Percentiles rank a stretch among this genome's conserved stretches.
Evolutionary conservation across 495 filamentous ascomycete species (phyloP).

Genomic region (Beverwykella pulmonaria): DNA sequence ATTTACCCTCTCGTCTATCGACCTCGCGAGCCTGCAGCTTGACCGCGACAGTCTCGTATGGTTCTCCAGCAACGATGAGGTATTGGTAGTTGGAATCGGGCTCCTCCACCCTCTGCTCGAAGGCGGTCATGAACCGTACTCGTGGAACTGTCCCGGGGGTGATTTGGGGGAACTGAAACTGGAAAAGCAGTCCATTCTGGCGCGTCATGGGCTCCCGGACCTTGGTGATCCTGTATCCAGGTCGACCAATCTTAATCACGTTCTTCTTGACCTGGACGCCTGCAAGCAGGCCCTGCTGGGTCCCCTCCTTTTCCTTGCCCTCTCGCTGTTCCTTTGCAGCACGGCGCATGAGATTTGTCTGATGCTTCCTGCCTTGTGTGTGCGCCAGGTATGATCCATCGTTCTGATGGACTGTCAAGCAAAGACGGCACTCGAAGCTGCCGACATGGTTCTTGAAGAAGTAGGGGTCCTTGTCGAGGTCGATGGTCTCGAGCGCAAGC

Average conservation of each 20-base stretch:
- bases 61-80: slow-evolving; percentile 91
- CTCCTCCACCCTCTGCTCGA: slow-evolving; percentile 93
- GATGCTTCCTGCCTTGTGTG: slow-evolving; percentile 98
- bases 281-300: slow-evolving; percentile 67
- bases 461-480: slow-evolving; percentile 99
- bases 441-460: slow-evolving; percentile 99
- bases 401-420: slow-evolving; percentile 98
- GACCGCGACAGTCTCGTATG: slow-evolving; percentile 95
- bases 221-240: slow-evolving; percentile 98
- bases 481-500: slow-evolving; percentile 97
- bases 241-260: slow-evolving; percentile 94
- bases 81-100: slow-evolving; percentile 95
- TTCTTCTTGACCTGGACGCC: slow-evolving; percentile 69
- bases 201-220: slow-evolving; percentile 85
- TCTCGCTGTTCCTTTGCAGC: slow-evolving; percentile 93
- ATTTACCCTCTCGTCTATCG: slow-evolving; percentile 80
- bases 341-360: slow-evolving; percentile 96
- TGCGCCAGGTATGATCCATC: slow-evolving; percentile 99
- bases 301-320: slow-evolving; percentile 64
- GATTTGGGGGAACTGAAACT: slow-evolving; percentile 95
- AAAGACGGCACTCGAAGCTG: slow-evolving; percentile 96
- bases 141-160: slow-evolving; percentile 71
- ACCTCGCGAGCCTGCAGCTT: slow-evolving; percentile 95
- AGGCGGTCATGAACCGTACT: slow-evolving; percentile 96
- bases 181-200: slow-evolving; percentile 89